Percentiles rank a stretch among this genome's conserved stretches.
phyloP scores from a whole-genome alignment of 176 grass and related monocot species.

The Musa itinerans region DNA sequence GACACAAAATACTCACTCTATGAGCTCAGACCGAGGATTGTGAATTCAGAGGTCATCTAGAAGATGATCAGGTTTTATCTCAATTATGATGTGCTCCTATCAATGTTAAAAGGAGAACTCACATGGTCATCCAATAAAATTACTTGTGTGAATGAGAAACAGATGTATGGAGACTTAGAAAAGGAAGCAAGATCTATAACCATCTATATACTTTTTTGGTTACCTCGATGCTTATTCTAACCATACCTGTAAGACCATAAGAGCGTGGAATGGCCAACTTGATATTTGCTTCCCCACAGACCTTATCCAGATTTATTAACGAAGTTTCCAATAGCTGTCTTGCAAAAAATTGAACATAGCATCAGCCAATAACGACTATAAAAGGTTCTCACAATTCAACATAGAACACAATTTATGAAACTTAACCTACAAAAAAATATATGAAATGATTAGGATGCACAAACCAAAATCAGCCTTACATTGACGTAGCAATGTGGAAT shows the following conservation, averaged over 20 bases:
- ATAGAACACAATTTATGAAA: not conserved
- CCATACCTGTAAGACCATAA: slow-evolving; percentile 51
- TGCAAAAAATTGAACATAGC: slow-evolving; percentile 3
- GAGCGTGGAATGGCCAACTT: slow-evolving; percentile 40
- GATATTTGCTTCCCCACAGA: slow-evolving; percentile 62
- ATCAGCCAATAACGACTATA: slow-evolving; percentile 12
- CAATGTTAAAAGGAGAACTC: not conserved
- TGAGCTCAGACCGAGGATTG: slow-evolving; percentile 80
- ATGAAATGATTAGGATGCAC: not conserved
- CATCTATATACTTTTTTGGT: slow-evolving; percentile 14
- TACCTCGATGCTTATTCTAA: slow-evolving; percentile 80
- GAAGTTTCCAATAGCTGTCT: slow-evolving; percentile 61
- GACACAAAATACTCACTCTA: slow-evolving; percentile 22
- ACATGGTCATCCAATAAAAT: not conserved
- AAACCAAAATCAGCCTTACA: not conserved
- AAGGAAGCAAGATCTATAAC: not conserved
- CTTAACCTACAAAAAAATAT: not conserved
- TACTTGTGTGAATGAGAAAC: not conserved
- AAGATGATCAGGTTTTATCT: slow-evolving; percentile 90
- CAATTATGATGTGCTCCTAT: slow-evolving; percentile 47
- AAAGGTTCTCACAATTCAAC: not conserved
- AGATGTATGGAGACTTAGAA: not conserved
- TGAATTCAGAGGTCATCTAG: slow-evolving; percentile 84
- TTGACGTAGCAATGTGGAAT: too few species aligned
- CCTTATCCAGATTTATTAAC: slow-evolving; percentile 73